Conservation (phyloP, 768 basidiomycete genomes). For the Nidula microcarpa region DNA sequence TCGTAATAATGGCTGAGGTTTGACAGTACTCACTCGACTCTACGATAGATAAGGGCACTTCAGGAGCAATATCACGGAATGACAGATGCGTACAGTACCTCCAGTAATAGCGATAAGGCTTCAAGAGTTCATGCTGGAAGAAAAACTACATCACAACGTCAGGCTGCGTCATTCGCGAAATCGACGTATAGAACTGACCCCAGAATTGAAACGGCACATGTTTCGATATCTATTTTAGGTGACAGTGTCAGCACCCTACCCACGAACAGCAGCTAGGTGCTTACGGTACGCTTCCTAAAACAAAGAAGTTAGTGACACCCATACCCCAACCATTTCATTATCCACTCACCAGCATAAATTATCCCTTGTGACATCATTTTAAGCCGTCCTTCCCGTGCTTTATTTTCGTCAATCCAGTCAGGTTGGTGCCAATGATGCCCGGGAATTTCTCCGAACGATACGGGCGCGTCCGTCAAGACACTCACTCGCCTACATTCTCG, state of each 20-base stretch:
- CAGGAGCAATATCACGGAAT: slow-evolving; percentile 1
- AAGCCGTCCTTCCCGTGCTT: slow-evolving; percentile 54
- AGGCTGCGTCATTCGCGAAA: background rate
- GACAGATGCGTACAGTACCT: slow-evolving; percentile 20
- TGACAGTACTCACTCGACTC: slow-evolving; percentile 64
- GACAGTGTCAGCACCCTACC: background rate
- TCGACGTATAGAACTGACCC: slow-evolving; percentile 42
- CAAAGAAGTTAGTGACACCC: background rate
- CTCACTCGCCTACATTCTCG: slow-evolving; percentile 38
- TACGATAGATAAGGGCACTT: slow-evolving; percentile 14
- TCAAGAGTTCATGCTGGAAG: slow-evolving; percentile 74
- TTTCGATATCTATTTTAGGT: slow-evolving; percentile 65
- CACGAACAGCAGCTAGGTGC: slow-evolving; percentile 18
- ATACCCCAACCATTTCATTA: slow-evolving; percentile 1
- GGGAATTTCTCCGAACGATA: slow-evolving; percentile 72
- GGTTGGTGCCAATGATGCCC: slow-evolving; percentile 79
- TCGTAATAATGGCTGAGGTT: background rate
- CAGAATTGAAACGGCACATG: slow-evolving; percentile 95
- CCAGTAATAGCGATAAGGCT: slow-evolving; percentile 85
- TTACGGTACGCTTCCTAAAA: slow-evolving; percentile 66
- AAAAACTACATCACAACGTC: slow-evolving; percentile 54
- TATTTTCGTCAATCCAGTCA: slow-evolving; percentile 72
- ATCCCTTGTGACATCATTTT: slow-evolving; percentile 62
- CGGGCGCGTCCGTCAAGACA: slow-evolving; percentile 52
- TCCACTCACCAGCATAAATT: slow-evolving; percentile 53